Conservation (phyloP, 257 asterid genomes). For the Penstemon barbatus region DNA sequence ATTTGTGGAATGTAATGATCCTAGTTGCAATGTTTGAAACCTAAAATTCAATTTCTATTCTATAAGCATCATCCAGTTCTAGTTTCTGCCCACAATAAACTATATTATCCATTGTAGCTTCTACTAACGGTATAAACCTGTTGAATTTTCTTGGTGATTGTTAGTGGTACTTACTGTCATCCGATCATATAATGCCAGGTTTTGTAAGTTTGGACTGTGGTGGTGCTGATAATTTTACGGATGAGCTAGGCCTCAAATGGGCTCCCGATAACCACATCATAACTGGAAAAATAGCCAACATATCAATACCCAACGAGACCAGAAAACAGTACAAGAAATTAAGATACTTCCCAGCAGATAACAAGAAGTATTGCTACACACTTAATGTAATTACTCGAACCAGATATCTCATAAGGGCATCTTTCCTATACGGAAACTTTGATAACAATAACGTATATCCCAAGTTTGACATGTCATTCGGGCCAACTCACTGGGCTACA, state of each 20-base stretch:
- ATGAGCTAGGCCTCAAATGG: constrained; percentile 78
- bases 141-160: neutral
- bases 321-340: constrained; percentile 67
- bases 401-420: constrained; percentile 84
- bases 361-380: constrained; percentile 80
- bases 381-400: constrained; percentile 72
- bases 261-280: constrained; percentile 59
- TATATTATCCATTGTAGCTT: constrained; percentile 4
- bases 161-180: neutral
- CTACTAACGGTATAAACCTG: neutral
- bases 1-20: too few relatives aligned
- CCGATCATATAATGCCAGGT: constrained; percentile 54
- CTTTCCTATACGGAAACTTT: constrained; percentile 87
- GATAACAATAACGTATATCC: constrained; percentile 79
- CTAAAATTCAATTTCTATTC: too few relatives aligned
- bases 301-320: constrained; percentile 63
- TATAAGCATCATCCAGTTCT: neutral
- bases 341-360: constrained; percentile 85
- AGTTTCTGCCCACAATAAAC: neutral
- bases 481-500: constrained; percentile 92
- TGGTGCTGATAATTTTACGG: constrained; percentile 68
- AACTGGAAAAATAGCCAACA: constrained; percentile 53
- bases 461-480: constrained; percentile 85
- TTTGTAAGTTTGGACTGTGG: constrained; percentile 93
- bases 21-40: too few relatives aligned